Evolutionary conservation across 75 land plant species (phyloP), one percentile per base, ranked within the genome.

Genomic region (Larix kaempferi): DNA sequence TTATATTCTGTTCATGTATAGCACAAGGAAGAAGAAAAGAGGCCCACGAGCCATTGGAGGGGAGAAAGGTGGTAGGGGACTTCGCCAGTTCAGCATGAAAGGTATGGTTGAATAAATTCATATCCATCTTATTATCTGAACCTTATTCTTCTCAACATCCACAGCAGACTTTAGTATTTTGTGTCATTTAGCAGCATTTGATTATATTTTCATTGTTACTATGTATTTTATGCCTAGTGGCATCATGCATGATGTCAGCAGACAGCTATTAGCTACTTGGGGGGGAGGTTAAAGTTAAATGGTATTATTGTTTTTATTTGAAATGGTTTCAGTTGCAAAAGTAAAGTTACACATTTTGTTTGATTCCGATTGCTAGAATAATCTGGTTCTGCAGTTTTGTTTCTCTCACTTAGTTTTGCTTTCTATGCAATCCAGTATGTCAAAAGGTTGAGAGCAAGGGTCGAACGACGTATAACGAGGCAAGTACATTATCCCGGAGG

Each of bases 21-120:
- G 93, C 71, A 78, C 78, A 41, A 84, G 71, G 63, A 95, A 89
- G 91, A 94, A 94, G 78, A 96, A 90, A 83, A 91, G 99, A 76
- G 95, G 89, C 59, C 84, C 86, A 62, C 79, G 99, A 56, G 87
- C 93, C 54, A 82, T 78, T 54, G 88, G 84, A 57, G 86, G 84
- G 39, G 95, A 93, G 65, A 91, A 93, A 81, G 90, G 86, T 79
- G 94, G 94, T 2, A 88, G 90, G 60, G 94, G 95, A 57, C 89
- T 93, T 5, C 94, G 95, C 23, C 95, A 93, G 56, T 93, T 93
- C 80, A 93, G 96, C 78, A 93, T 93, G 96, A 93, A 88, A 91
- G 96, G 96, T 93, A 41, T 58, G 33, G 41, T 22, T 65, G 6
- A 69, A 69, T 44, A 69, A 39, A 69, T 35, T 41, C 13, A n/a